Base-by-base conservation (phyloP, 139 green algal genomes). In the Chlamydomonas urium region DNA sequence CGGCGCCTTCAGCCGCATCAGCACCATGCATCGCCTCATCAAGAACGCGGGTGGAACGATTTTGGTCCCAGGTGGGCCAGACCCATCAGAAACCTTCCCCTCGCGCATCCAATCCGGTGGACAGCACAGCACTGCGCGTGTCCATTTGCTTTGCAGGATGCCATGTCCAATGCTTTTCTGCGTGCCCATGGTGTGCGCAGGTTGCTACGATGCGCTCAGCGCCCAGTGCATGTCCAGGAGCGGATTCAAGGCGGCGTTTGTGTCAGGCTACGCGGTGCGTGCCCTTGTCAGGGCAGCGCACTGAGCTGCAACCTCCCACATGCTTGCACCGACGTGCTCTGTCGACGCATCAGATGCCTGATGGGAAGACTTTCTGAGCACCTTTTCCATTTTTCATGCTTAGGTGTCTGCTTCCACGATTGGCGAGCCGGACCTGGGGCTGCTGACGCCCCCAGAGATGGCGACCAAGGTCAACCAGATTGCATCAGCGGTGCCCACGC, bases 371-470 rank as follows among this genome's bases (percentile, higher is more conserved):
- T n/a, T n/a, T n/a, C n/a, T n/a, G n/a, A n/a, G n/a, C n/a, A n/a
- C n/a, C n/a, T n/a, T n/a, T n/a, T n/a, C n/a, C n/a, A n/a, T n/a
- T n/a, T n/a, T n/a, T n/a, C n/a, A n/a, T n/a, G n/a, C n/a, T n/a
- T n/a, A 86, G 72, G 87, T 90, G n/a, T 88, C 89, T 21, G 89
- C 87, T 3, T 88, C 83, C 1, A 56, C 86, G 6, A 71, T 93
- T 4, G 89, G 89, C 29, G 89, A 93, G 79, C 89, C 89, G 10
- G 89, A 94, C 71, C 14, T 94, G 32, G 86, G 87, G 2, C 75
- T 94, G 26, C 67, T 94, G 14, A 94, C 87, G 1, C 77, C 89
- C 0, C 83, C 89, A 61, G 89, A 94, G 71, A 93, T 93, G 87
- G 69, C 81, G 2, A 63, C 84, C 24, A 87, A 88, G 62, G 79